Conservation (phyloP, 83 land plant species). For the Isoetes engelmannii region DNA sequence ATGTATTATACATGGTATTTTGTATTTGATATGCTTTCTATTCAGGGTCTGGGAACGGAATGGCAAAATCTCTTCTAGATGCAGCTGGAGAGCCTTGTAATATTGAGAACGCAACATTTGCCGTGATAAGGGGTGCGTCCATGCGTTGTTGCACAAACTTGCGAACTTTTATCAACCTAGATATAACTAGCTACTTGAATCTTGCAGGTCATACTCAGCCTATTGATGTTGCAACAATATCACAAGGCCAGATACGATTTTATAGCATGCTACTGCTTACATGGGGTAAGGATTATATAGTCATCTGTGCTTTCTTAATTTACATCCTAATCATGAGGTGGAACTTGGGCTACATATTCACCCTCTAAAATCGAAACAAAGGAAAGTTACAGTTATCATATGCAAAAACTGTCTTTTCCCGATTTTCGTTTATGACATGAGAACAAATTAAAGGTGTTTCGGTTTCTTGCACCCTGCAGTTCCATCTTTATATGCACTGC, state of each 20-base stretch:
- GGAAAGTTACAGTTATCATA: too few relatives aligned
- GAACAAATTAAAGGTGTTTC: too few relatives aligned
- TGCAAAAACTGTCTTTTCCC: too few relatives aligned
- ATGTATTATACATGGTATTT: neutral
- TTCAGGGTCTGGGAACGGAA: constrained; percentile 92
- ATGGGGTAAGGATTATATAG: constrained; percentile 58
- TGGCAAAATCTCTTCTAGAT: constrained; percentile 83
- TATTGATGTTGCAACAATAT: constrained; percentile 82
- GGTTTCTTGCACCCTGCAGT: too few relatives aligned
- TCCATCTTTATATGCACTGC: too few relatives aligned
- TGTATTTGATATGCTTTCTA: neutral
- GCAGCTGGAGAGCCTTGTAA: constrained; percentile 57
- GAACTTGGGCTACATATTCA: too few relatives aligned
- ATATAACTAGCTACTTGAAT: neutral
- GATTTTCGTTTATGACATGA: too few relatives aligned
- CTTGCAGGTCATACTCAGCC: constrained; percentile 63
- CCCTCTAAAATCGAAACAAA: too few relatives aligned
- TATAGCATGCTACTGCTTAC: constrained; percentile 84
- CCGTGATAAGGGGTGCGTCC: constrained; percentile 65
- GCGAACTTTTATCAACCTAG: neutral
- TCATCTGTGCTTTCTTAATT: neutral
- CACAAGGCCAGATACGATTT: constrained; percentile 52
- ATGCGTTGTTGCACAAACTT: neutral
- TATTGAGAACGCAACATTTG: constrained; percentile 57
- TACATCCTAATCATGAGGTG: too few relatives aligned